phyloP scores from a whole-genome alignment of 768 basidiomycete species.

The Mycena belliarum region DNA sequence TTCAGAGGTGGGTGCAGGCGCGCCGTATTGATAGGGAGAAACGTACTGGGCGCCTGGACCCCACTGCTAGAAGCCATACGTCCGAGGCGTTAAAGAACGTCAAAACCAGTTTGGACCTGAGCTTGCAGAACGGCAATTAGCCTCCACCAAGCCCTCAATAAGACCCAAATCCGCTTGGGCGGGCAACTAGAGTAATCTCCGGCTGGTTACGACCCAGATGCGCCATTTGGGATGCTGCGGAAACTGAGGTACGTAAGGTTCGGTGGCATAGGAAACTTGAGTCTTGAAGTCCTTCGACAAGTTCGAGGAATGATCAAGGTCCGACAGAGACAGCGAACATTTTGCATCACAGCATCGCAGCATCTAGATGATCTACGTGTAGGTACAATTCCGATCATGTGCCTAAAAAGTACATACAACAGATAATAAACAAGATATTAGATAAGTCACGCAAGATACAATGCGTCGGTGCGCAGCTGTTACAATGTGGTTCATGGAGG shows the following conservation, averaged over 20 bases:
- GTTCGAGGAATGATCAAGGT: too few relatives aligned
- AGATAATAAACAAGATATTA: constrained; percentile 18
- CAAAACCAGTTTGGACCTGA: too few relatives aligned
- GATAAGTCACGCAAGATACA: constrained; percentile 16
- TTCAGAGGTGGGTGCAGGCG: background rate
- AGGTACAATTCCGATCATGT: background rate
- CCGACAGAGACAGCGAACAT: too few relatives aligned
- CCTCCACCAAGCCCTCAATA: too few relatives aligned
- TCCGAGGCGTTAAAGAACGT: too few relatives aligned
- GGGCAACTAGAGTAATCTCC: background rate
- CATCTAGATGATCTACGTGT: background rate
- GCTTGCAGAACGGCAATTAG: too few relatives aligned
- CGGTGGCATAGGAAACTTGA: too few relatives aligned
- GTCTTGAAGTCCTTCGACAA: too few relatives aligned
- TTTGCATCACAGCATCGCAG: background rate
- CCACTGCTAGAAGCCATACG: background rate
- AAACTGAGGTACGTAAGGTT: too few relatives aligned
- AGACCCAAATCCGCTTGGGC: background rate
- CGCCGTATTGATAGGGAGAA: background rate
- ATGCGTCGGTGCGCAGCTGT: background rate
- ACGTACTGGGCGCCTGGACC: constrained; percentile 6
- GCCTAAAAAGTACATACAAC: background rate
- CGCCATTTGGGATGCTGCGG: too few relatives aligned
- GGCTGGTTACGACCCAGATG: background rate
- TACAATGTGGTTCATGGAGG: background rate